Evolutionary conservation across 169 alveolate genomes (phyloP).

Genomic region (Eimeria praecox): DNA sequence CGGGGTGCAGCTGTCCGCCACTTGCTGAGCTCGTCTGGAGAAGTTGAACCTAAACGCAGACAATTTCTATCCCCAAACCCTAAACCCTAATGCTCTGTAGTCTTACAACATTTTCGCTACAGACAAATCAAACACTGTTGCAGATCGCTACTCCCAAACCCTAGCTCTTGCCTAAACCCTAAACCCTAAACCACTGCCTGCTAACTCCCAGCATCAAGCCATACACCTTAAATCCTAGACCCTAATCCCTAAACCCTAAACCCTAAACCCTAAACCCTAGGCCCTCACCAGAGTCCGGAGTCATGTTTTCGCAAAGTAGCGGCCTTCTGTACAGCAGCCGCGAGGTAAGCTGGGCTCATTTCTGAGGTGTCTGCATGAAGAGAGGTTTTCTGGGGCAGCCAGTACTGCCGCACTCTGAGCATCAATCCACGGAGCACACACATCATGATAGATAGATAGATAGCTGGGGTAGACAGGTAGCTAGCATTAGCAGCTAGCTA

Average conservation of each 20-base stretch:
- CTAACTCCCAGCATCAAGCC: background rate
- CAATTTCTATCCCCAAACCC: background rate
- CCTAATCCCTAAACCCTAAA: background rate
- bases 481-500: background rate
- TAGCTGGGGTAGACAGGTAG: background rate
- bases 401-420: constrained; percentile 88
- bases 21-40: constrained; percentile 86
- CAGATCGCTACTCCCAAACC: background rate
- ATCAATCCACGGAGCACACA: background rate
- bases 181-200: constrained; percentile 3
- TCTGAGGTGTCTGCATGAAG: constrained; percentile 87
- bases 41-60: constrained; percentile 81
- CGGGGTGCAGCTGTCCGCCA: constrained; percentile 87
- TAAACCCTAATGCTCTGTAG: background rate
- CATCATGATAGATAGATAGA: background rate
- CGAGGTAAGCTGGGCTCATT: constrained; percentile 88
- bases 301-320: constrained; percentile 92
- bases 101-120: background rate
- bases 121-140: background rate
- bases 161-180: background rate
- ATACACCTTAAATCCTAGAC: background rate
- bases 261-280: background rate
- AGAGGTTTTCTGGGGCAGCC: constrained; percentile 92
- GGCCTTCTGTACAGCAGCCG: constrained; percentile 92
- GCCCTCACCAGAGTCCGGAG: constrained; percentile 86